These are phyloP conservation scores for Thelephora ganbajun DNA, from an alignment of 768 basidiomycete species.

Conservation along the genomic window DNA sequence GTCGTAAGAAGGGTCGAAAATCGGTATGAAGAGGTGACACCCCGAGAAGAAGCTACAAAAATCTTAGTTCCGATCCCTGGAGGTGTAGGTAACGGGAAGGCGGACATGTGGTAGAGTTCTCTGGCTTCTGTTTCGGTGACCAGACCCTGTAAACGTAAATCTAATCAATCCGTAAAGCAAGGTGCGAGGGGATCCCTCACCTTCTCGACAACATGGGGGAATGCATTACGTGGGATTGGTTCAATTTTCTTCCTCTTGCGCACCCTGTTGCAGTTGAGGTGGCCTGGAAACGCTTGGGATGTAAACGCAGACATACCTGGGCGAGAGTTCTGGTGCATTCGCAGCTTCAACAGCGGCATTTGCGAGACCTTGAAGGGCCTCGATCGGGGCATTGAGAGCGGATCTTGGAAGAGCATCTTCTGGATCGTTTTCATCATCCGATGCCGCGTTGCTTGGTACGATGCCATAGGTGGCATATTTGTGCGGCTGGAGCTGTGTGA, in stretches of 20 bases:
- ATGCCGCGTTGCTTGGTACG: conserved; percentile 70
- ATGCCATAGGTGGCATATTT: conserved; percentile 90
- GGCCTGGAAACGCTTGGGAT: background rate
- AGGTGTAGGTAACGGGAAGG: conserved; percentile 5
- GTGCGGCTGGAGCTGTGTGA: conserved; percentile 50
- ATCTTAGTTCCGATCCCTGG: background rate
- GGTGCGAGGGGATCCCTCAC: conserved; percentile 18
- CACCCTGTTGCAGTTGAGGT: conserved; percentile 27
- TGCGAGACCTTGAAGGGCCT: conserved; percentile 86
- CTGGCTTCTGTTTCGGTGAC: conserved; percentile 78
- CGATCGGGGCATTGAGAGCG: conserved; percentile 82
- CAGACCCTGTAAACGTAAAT: conserved; percentile 43
- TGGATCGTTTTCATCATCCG: conserved; percentile 64
- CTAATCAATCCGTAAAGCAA: background rate
- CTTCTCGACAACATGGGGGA: conserved; percentile 85
- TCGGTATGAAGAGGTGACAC: conserved; percentile 90
- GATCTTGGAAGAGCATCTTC: conserved; percentile 79
- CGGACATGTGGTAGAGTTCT: conserved; percentile 84
- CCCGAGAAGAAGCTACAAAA: conserved; percentile 79
- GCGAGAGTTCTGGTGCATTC: conserved; percentile 48
- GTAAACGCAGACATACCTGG: conserved; percentile 29
- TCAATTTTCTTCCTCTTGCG: conserved; percentile 80
- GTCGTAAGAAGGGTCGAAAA: conserved; percentile 89
- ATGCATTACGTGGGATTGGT: conserved; percentile 72
- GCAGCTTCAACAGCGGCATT: conserved; percentile 93